Conservation (phyloP, 148 eudicot species). For the Cornus kousa region DNA sequence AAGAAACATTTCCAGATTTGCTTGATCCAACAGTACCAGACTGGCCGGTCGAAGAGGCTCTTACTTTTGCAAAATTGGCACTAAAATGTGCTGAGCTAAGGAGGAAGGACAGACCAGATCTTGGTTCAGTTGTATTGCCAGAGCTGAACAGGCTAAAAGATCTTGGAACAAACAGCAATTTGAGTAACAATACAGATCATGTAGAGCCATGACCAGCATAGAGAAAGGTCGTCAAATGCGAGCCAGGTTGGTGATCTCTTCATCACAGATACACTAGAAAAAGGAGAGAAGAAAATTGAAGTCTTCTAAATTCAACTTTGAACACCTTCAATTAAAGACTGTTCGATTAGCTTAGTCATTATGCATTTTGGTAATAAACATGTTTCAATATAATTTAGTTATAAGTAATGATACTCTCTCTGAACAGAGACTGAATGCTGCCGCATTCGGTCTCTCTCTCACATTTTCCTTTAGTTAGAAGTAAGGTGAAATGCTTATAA, state of each 20-base stretch:
- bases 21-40: constrained; percentile 59
- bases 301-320: no score
- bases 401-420: no score
- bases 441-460: no score
- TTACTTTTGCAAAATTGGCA: constrained; percentile 50
- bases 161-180: constrained; percentile 18
- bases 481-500: no score
- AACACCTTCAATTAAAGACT: no score
- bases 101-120: constrained; percentile 75
- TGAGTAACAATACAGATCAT: not conserved
- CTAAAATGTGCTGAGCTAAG: constrained; percentile 71
- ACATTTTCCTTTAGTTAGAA: no score
- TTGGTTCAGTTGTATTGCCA: constrained; percentile 53
- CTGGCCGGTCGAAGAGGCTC: constrained; percentile 74
- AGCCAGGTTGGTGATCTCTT: constrained; percentile 14
- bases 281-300: not conserved
- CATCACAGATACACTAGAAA: not conserved
- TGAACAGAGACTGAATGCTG: no score
- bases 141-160: constrained; percentile 56
- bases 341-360: no score
- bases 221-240: not conserved
- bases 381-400: no score
- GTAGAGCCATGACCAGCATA: not conserved
- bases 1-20: constrained; percentile 46
- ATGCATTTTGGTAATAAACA: no score